Evolutionary conservation across 177 flowering plant genomes (phyloP), one percentile per base, ranked within the genome.

Genomic region (Vitis hybrid): DNA sequence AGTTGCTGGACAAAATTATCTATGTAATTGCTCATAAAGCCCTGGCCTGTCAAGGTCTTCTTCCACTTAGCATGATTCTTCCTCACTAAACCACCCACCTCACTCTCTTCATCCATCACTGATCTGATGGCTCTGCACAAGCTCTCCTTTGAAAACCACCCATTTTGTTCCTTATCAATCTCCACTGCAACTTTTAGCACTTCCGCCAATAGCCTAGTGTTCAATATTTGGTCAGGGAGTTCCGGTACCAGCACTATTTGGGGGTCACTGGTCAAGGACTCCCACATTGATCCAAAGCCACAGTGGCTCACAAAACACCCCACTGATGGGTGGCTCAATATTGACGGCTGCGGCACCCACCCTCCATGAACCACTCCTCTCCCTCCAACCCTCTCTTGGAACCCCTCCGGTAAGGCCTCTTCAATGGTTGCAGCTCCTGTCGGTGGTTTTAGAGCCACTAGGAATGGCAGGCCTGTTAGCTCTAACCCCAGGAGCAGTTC

Each of bases 241-340:
- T 74, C 74, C 1, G 92, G 89, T 19, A 86, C 53, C 65, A 80
- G 8, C 65, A 85, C 89, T 5, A 86, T 68, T 59, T 84, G 87
- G 19, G 72, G 67, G 48, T 78, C 73, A 61, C 82, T 75, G 77
- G 70, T 70, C 62, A 83, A 51, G 2, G 79, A 60, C 75, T 83
- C 88, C 85, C 82, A 81, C 84, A 80, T 76, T 2, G 88, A 81
- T 0, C 86, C 84, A 55, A 65, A 79, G 62, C 87, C 87, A 71
- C 86, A 80, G 33, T 79, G 87, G 68, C 18, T 67, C 39, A 81
- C 69, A 62, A 63, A 75, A 31, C 81, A 75, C 26, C 84, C 81
- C 1, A 78, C 70, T 1, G 70, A 73, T 2, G 56, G 55, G 50
- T 82, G 83, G n/a, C 55, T 56, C 16, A 82, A 14, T 7, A 82